Evolutionary conservation across 139 green algal species (phyloP).

Genomic region (Astrephomene gubernaculifera): DNA sequence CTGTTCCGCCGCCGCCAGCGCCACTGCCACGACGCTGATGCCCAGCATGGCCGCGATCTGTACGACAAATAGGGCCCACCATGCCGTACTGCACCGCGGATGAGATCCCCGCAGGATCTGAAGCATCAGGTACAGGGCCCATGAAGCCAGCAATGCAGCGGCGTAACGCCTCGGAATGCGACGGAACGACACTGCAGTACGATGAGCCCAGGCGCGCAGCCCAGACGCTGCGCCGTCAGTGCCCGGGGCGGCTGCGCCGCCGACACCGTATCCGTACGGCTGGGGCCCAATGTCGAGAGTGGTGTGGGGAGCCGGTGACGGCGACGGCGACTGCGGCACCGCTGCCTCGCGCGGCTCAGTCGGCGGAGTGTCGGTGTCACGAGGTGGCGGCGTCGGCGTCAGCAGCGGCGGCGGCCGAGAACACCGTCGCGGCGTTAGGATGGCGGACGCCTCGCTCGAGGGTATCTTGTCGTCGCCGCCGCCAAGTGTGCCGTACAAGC

Average conservation of each 20-base stretch:
- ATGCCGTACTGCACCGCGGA: conserved; percentile 2
- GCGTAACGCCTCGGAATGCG: not conserved
- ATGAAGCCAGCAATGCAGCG: not conserved
- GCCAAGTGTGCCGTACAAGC: too few relatives aligned
- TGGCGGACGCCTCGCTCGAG: too few relatives aligned
- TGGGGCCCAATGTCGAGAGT: not conserved
- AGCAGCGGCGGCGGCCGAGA: too few relatives aligned
- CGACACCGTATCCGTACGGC: not conserved
- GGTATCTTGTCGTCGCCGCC: too few relatives aligned
- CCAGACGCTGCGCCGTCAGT: not conserved
- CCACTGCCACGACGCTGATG: not conserved
- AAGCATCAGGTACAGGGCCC: conserved; percentile 12
- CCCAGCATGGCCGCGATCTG: conserved; percentile 20
- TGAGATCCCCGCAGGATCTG: not conserved
- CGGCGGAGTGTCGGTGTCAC: too few relatives aligned
- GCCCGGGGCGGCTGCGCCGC: not conserved
- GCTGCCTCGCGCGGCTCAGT: too few relatives aligned
- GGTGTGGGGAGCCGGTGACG: not conserved
- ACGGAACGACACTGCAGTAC: not conserved
- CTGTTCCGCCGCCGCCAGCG: not conserved
- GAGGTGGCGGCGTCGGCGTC: too few relatives aligned
- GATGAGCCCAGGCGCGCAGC: not conserved
- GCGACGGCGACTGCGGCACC: not conserved
- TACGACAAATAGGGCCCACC: conserved; percentile 1
- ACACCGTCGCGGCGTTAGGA: too few relatives aligned